Evolutionary conservation across 495 filamentous ascomycete genomes (phyloP).

Genomic region (Podospora fimiseda): DNA sequence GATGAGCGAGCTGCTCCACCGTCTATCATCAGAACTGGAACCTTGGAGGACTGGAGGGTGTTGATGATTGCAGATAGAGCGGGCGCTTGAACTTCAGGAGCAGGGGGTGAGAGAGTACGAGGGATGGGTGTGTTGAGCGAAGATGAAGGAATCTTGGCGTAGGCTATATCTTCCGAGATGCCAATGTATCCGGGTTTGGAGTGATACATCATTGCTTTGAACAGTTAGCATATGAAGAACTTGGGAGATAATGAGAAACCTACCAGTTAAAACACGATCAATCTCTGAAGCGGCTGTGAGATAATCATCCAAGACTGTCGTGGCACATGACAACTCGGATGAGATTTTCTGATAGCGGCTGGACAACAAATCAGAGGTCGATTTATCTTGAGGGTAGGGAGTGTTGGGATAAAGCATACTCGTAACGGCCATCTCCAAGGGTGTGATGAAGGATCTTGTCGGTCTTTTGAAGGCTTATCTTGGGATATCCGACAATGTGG

Average conservation of each 20-base stretch:
- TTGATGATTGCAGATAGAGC: slow-evolving; percentile 22
- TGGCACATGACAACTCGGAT: slow-evolving; percentile 29
- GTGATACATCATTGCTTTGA: too few relatives aligned
- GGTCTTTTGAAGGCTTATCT: slow-evolving; percentile 51
- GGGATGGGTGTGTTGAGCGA: slow-evolving; percentile 19
- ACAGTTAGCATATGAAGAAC: slow-evolving; percentile 1
- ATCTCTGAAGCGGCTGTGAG: slow-evolving; percentile 33
- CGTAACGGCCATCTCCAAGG: slow-evolving; percentile 76
- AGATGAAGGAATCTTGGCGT: slow-evolving; percentile 19
- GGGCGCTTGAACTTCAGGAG: slow-evolving; percentile 12
- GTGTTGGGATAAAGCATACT: not conserved
- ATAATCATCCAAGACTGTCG: slow-evolving; percentile 28
- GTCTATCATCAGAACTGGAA: slow-evolving; percentile 31
- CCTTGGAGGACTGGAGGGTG: slow-evolving; percentile 17
- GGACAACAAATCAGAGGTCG: not conserved
- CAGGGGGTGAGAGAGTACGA: slow-evolving; percentile 11
- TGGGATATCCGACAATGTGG: slow-evolving; percentile 73
- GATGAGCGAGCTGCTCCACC: slow-evolving; percentile 22
- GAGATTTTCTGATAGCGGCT: slow-evolving; percentile 36
- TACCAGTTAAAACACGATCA: slow-evolving; percentile 33
- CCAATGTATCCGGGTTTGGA: slow-evolving; percentile 9
- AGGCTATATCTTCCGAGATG: slow-evolving; percentile 29
- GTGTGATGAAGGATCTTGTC: slow-evolving; percentile 85
- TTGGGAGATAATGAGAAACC: slow-evolving; percentile 6
- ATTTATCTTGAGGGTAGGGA: not conserved